These are phyloP conservation scores for Hawksworthiomyces lignivorus DNA, from an alignment of 2,329 filamentous ascomycete genomes.

Conservation along the genomic window DNA sequence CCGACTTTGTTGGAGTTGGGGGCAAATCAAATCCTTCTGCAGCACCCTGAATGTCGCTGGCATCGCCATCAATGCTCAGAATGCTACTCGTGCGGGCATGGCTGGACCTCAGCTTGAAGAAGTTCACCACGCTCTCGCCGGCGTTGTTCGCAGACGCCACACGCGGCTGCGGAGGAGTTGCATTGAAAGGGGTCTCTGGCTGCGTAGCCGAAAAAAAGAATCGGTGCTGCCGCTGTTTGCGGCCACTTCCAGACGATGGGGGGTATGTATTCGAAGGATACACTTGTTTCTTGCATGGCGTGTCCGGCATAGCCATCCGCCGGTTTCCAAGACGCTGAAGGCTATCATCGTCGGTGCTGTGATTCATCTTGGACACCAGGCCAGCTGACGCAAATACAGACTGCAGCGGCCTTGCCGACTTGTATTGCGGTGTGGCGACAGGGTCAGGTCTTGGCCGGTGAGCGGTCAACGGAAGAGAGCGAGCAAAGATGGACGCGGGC, in stretches of 20 bases:
- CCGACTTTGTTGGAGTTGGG: constrained; percentile 84
- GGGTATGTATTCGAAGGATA: constrained; percentile 62
- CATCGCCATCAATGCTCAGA: constrained; percentile 70
- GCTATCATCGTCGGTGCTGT: constrained; percentile 63
- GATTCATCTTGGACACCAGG: constrained; percentile 88
- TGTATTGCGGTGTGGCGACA: constrained; percentile 68
- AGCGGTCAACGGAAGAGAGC: constrained; percentile 64
- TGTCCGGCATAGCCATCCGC: constrained; percentile 77
- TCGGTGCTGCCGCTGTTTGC: constrained; percentile 47
- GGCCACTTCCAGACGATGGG: constrained; percentile 49
- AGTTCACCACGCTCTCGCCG: constrained; percentile 43
- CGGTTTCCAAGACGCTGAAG: constrained; percentile 38
- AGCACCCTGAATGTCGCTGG: constrained; percentile 26
- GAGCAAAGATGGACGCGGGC: constrained; percentile 53
- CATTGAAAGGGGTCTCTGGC: constrained; percentile 78
- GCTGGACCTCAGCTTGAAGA: constrained; percentile 51
- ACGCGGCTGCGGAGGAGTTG: constrained; percentile 36
- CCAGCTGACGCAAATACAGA: constrained; percentile 92
- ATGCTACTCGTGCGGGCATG: constrained; percentile 58
- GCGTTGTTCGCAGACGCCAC: constrained; percentile 26
- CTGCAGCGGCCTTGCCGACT: constrained; percentile 66
- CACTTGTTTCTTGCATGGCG: constrained; percentile 83
- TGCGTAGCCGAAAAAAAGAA: constrained; percentile 63
- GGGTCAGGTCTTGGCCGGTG: constrained; percentile 38
- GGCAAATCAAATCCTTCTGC: constrained; percentile 63